Base-by-base conservation (phyloP, 1,139 yeast genomes). In the Yamadazyma taylorii region DNA sequence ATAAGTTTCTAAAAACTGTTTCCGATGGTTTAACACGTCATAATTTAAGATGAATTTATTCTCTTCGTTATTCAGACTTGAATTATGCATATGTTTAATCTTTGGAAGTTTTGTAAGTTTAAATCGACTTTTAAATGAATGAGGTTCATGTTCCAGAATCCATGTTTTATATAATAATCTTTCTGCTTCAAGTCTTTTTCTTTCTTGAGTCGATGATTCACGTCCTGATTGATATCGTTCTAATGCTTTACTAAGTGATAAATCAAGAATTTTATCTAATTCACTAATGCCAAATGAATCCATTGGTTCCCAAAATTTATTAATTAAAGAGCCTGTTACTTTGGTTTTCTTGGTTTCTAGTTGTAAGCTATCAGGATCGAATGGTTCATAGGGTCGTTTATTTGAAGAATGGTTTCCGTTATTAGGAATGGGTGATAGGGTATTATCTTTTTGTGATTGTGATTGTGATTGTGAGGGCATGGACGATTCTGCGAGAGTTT, bases 81-180 rank as follows among this genome's bases (percentile, higher is more conserved):
- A 34, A 13, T 29, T 9, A 17, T 45, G 51, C 56, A 60, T 47
- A 2, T 60, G 38, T n/a, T 45, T 34, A 2, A 56, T 43, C 17
- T 56, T 55, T 1, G 76, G 76, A n/a, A 70, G 41, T 26, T 60
- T 61, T 5, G 76, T 67, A 9, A 50, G 51, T 21, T 42, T 43
- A 10, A 69, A 47, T 29, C 75, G 51, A 2, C 67, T 49, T 33
- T 47, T 42, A 39, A 70, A 70, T 6, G 75, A 63, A 13, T 49
- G 44, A 2, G 58, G 43, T 24, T 50, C 47, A 13, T 44, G 38
- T 2, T 37, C 39, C 35, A 60, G 57, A 17, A 58, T 42, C 76
- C 76, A 70, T 13, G 55, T 45, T n/a, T 54, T 53, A 4, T 52
- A 38, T 5, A 69, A 43, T 4, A 60, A 38, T 1, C 55, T 48